phyloP scores from a whole-genome alignment of 805 yeast species.

The Candida arabinofermentans region DNA sequence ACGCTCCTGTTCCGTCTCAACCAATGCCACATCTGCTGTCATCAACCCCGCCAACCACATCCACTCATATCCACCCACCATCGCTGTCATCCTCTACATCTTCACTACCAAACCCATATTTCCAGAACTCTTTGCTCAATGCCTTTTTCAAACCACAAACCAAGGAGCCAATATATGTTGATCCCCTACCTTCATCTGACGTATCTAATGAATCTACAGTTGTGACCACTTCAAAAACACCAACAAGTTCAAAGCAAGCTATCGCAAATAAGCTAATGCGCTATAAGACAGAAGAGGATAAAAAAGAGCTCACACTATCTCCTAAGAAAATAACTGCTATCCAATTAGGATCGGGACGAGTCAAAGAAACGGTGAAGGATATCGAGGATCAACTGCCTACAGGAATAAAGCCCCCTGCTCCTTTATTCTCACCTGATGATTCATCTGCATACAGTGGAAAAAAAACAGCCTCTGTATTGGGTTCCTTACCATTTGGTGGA shows the following conservation, averaged over 20 bases:
- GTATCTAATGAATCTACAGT: neutral
- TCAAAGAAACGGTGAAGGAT: conserved; percentile 24
- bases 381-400: conserved; percentile 19
- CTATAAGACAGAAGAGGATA: conserved; percentile 10
- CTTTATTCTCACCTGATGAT: conserved; percentile 3
- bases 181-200: neutral
- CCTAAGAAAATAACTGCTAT: conserved; percentile 16
- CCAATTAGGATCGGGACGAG: conserved; percentile 22
- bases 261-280: conserved; percentile 6
- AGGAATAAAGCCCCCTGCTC: conserved; percentile 10
- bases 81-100: conserved; percentile 9
- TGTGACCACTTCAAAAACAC: neutral
- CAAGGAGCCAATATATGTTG: conserved; percentile 23
- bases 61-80: conserved; percentile 20
- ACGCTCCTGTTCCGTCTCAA: neutral
- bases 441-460: neutral
- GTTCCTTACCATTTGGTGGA: neutral
- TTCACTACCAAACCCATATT: conserved; percentile 9
- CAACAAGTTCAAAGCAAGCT: neutral
- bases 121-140: conserved; percentile 12
- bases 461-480: neutral
- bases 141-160: conserved; percentile 24
- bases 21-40: conserved; percentile 25
- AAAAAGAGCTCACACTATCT: conserved; percentile 12
- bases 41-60: conserved; percentile 3